Conservation (phyloP, 2,329 filamentous ascomycete genomes). For the Pyrenochaeta sp. region DNA sequence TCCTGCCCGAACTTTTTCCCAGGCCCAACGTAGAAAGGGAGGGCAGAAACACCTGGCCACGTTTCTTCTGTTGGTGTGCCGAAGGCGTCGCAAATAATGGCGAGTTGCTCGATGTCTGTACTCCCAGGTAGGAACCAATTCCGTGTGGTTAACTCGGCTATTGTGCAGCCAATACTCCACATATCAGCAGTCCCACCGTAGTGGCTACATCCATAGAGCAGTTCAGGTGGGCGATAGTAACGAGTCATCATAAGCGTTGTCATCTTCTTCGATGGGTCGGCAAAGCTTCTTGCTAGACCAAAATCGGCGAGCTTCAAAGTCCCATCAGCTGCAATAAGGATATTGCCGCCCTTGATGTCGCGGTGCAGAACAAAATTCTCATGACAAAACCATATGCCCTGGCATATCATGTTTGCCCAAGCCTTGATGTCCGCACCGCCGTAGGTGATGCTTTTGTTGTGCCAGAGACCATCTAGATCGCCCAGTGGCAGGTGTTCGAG, state of each 20-base stretch:
- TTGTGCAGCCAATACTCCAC: slow-evolving; percentile 92
- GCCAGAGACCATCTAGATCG: slow-evolving; percentile 86
- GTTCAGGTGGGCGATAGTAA: slow-evolving; percentile 95
- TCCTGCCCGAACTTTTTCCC: slow-evolving; percentile 51
- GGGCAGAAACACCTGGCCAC: slow-evolving; percentile 88
- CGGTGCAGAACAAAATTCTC: slow-evolving; percentile 93
- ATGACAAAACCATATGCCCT: slow-evolving; percentile 96
- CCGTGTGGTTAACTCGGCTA: slow-evolving; percentile 87
- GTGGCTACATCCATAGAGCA: slow-evolving; percentile 88
- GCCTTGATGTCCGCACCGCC: slow-evolving; percentile 91
- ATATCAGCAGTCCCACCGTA: slow-evolving; percentile 93
- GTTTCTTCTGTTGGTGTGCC: slow-evolving; percentile 93
- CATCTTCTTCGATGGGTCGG: slow-evolving; percentile 89
- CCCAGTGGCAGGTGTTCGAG: slow-evolving; percentile 94
- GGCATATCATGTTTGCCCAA: slow-evolving; percentile 97
- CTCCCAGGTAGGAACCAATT: slow-evolving; percentile 84
- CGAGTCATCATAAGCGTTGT: slow-evolving; percentile 94
- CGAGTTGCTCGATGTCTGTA: slow-evolving; percentile 86
- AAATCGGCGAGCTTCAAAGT: slow-evolving; percentile 98
- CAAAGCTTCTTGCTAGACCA: slow-evolving; percentile 87
- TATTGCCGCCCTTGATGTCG: slow-evolving; percentile 99
- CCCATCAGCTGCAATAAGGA: slow-evolving; percentile 91
- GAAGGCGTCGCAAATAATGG: slow-evolving; percentile 82
- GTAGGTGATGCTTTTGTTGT: slow-evolving; percentile 84
- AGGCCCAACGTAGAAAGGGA: slow-evolving; percentile 81